These are phyloP conservation scores for Rauvolfia tetraphylla DNA, from an alignment of 257 asterid genomes.

Conservation along the genomic window DNA sequence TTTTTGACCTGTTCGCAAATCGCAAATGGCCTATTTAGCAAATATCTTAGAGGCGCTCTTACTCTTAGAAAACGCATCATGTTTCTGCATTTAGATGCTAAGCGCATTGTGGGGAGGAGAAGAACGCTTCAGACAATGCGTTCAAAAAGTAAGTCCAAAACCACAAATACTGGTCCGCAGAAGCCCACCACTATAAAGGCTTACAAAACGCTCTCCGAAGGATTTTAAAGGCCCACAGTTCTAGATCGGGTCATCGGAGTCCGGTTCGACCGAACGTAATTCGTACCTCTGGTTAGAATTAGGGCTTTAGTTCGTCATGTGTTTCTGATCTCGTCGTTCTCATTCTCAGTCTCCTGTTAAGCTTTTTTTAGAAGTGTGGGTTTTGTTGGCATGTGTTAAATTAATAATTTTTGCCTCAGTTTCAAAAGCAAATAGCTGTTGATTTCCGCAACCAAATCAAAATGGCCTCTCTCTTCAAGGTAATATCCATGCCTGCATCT, in stretches of 20 bases:
- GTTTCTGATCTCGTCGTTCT: not conserved
- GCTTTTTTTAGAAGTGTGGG: not conserved
- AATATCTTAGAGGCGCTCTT: no score
- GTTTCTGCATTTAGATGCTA: no score
- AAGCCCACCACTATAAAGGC: not conserved
- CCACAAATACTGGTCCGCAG: not conserved
- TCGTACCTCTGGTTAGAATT: not conserved
- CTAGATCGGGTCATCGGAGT: not conserved
- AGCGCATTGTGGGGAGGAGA: no score
- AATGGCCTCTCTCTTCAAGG: constrained; percentile 46
- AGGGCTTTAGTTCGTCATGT: not conserved
- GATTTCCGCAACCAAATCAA: not conserved
- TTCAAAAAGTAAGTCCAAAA: no score
- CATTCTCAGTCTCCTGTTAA: not conserved
- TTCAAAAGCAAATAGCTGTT: not conserved
- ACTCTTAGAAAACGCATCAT: no score
- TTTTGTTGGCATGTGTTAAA: not conserved
- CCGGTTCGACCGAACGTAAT: not conserved
- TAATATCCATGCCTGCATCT: not conserved
- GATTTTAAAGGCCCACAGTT: not conserved
- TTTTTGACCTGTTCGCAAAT: no score
- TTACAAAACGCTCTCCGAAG: not conserved
- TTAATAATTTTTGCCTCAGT: not conserved
- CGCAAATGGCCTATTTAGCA: no score
- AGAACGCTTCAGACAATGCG: no score